These are phyloP conservation scores for Globisporangium parvum DNA, from an alignment of 352 stramenopile genomes.

Conservation along the genomic window DNA sequence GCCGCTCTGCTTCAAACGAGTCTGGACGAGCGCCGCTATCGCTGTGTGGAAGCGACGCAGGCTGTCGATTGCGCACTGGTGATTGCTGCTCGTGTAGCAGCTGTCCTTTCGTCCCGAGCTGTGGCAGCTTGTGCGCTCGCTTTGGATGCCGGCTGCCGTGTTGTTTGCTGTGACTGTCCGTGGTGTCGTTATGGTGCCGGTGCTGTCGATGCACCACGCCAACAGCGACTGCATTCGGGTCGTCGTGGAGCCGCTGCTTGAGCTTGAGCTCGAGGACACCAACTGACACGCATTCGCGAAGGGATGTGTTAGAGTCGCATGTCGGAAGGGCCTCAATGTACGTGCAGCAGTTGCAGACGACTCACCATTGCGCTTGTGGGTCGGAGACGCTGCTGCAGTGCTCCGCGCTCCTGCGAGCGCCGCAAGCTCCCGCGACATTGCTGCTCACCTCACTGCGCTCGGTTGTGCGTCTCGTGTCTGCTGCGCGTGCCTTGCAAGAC, in stretches of 20 bases:
- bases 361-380: conserved; percentile 50
- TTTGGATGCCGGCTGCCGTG: conserved; percentile 16
- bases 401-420: conserved; percentile 3
- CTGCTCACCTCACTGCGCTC: background rate
- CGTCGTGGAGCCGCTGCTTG: conserved; percentile 47
- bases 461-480: background rate
- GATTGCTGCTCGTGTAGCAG: background rate
- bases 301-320: background rate
- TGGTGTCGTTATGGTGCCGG: background rate
- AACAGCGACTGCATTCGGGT: conserved; percentile 43
- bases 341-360: background rate
- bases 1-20: conserved; percentile 41
- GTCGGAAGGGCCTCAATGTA: background rate
- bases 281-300: conserved; percentile 15
- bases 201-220: conserved; percentile 21
- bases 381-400: conserved; percentile 18
- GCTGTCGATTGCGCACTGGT: background rate
- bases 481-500: background rate
- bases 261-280: conserved; percentile 68
- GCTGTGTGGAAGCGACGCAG: background rate
- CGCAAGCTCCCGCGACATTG: conserved; percentile 26
- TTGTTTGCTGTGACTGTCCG: background rate
- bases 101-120: conserved; percentile 14
- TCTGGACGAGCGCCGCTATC: conserved; percentile 14
- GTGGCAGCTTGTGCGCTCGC: conserved; percentile 43